These are phyloP conservation scores for Dendrothele bispora DNA, from an alignment of 768 basidiomycete genomes.

Conservation along the genomic window DNA sequence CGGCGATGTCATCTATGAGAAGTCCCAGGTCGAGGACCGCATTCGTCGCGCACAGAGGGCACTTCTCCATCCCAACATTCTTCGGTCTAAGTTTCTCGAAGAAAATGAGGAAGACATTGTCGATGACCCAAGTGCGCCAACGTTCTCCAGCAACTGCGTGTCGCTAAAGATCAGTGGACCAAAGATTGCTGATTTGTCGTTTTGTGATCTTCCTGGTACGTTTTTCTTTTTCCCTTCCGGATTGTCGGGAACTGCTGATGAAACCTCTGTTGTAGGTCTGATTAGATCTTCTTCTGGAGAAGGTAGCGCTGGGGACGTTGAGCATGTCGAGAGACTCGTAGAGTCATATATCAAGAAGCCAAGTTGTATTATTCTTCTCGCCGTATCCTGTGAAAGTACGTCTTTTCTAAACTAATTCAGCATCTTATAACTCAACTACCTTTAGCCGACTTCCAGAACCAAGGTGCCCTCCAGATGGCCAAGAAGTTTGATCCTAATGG, in stretches of 20 bases:
- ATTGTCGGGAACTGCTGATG: not conserved
- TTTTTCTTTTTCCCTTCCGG: conserved; percentile 1
- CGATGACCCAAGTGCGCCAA: conserved; percentile 21
- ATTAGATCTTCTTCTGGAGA: conserved; percentile 53
- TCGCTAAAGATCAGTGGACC: conserved; percentile 59
- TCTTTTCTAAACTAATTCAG: not conserved
- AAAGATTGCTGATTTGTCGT: conserved; percentile 62
- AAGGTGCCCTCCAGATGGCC: conserved; percentile 69
- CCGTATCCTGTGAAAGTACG: conserved; percentile 66
- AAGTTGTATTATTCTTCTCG: conserved; percentile 62
- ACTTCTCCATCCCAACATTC: conserved; percentile 55
- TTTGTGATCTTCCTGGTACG: conserved; percentile 61
- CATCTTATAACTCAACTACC: not conserved
- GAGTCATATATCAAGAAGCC: conserved; percentile 58
- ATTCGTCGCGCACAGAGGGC: conserved; percentile 67
- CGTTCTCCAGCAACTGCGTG: conserved; percentile 58
- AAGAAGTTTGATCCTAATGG: conserved; percentile 62
- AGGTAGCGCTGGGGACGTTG: conserved; percentile 56
- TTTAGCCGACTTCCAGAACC: conserved; percentile 78
- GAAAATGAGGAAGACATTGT: conserved; percentile 29
- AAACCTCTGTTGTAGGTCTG: conserved; percentile 46
- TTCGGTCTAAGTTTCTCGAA: conserved; percentile 35
- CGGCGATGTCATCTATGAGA: conserved; percentile 49
- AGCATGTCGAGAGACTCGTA: conserved; percentile 59
- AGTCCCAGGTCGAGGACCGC: conserved; percentile 59